Evolutionary conservation across 495 filamentous ascomycete species (phyloP).

Genomic region (Opeltia flavorubescens): DNA sequence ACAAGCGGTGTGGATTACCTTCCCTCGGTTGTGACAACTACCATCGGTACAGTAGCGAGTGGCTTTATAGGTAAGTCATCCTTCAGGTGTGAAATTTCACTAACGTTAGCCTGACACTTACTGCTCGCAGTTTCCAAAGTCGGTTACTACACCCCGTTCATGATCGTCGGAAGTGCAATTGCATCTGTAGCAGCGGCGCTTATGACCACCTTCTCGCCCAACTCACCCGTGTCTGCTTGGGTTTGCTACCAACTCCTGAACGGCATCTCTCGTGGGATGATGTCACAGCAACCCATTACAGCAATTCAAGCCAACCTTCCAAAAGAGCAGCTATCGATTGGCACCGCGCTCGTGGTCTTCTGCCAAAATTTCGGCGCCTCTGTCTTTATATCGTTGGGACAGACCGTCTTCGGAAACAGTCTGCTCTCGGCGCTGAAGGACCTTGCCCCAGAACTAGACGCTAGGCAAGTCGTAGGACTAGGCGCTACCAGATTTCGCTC

Average conservation of each 20-base stretch:
- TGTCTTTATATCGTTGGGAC: conserved; percentile 49
- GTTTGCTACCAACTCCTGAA: conserved; percentile 57
- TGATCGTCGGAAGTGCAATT: conserved; percentile 36
- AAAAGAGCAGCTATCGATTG: conserved; percentile 42
- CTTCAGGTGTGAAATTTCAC: no score
- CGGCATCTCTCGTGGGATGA: conserved; percentile 56
- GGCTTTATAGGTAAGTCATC: conserved; percentile 22
- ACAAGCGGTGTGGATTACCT: not conserved
- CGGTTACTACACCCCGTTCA: conserved; percentile 55
- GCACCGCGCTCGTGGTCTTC: conserved; percentile 52
- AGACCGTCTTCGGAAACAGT: conserved; percentile 48
- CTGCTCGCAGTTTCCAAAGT: conserved; percentile 15
- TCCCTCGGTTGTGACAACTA: conserved; percentile 19
- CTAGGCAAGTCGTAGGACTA: conserved; percentile 32
- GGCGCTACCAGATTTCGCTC: no score
- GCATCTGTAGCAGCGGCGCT: conserved; percentile 48
- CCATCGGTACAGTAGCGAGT: conserved; percentile 21
- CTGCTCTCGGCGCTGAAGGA: conserved; percentile 33
- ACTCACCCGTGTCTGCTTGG: conserved; percentile 40
- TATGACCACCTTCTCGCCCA: conserved; percentile 41
- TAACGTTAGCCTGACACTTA: not conserved
- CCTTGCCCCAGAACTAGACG: conserved; percentile 28
- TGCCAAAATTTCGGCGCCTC: conserved; percentile 52
- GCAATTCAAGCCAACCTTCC: conserved; percentile 49
- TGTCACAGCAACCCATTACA: conserved; percentile 54